phyloP scores from a whole-genome alignment of 2,329 filamentous ascomycete species.

The Fusarium mundagurra region DNA sequence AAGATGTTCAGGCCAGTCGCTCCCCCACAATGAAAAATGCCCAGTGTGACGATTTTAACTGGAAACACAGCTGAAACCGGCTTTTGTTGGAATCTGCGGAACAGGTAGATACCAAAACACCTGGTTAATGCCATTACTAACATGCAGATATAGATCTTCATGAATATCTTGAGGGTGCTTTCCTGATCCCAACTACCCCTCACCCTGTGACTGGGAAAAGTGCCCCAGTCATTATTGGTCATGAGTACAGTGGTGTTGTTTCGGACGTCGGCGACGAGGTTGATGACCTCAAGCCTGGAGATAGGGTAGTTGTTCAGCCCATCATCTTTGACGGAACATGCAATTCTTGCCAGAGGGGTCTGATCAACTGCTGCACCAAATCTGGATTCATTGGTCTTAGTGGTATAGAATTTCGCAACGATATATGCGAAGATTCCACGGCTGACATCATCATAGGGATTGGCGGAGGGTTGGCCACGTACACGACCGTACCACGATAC shows the following conservation, averaged over 20 bases:
- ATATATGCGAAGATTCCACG: accelerated
- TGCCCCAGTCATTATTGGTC: background rate
- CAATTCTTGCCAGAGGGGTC: background rate
- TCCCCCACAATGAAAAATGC: too few relatives aligned
- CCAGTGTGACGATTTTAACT: background rate
- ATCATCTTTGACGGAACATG: background rate
- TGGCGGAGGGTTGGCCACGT: background rate
- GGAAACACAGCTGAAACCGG: background rate
- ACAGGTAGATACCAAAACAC: background rate
- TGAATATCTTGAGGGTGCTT: background rate
- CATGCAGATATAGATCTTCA: background rate
- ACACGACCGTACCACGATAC: background rate
- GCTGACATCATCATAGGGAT: background rate
- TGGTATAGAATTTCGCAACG: background rate
- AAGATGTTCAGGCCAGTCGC: background rate
- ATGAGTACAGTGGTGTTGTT: background rate
- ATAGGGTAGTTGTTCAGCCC: background rate
- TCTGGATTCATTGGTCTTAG: background rate
- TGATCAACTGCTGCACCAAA: background rate
- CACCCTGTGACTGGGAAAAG: background rate
- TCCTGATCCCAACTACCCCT: background rate
- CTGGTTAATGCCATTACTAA: background rate
- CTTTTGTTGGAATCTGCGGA: background rate
- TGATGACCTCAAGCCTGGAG: background rate
- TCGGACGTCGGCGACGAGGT: background rate